phyloP scores from a whole-genome alignment of 331 rosid genomes.

The Quercus tomentella region DNA sequence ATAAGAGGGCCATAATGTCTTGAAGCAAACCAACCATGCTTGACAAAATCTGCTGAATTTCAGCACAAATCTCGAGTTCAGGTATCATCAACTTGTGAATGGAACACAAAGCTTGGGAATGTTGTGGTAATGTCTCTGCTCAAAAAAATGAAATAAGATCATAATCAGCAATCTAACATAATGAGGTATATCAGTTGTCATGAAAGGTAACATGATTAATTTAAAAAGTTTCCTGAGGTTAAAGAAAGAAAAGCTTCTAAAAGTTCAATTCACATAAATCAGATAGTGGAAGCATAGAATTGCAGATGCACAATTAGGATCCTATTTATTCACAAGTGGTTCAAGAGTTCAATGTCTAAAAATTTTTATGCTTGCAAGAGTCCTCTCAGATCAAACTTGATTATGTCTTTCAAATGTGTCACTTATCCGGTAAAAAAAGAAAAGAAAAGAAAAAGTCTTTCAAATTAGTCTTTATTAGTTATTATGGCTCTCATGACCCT shows the following conservation, averaged over 20 bases:
- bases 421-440: too few species aligned
- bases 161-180: not conserved
- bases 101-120: constrained; percentile 57
- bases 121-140: constrained; percentile 78
- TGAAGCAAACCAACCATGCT: constrained; percentile 19
- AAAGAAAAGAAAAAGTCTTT: too few species aligned
- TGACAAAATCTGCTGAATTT: constrained; percentile 5
- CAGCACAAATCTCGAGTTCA: not conserved
- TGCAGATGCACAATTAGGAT: not conserved
- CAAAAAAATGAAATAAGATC: constrained; percentile 14
- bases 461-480: too few species aligned
- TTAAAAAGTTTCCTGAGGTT: not conserved
- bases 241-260: not conserved
- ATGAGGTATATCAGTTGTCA: not conserved
- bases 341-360: not conserved
- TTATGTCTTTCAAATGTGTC: too few species aligned
- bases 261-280: not conserved
- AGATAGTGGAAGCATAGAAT: not conserved
- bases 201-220: not conserved
- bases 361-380: not conserved
- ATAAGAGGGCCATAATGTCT: constrained; percentile 4
- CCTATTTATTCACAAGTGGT: not conserved
- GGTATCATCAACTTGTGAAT: constrained; percentile 58
- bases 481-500: too few species aligned
- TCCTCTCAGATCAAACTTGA: too few species aligned